These are phyloP conservation scores for Solanum pennellii DNA, from an alignment of 257 asterid species.

Conservation along the genomic window DNA sequence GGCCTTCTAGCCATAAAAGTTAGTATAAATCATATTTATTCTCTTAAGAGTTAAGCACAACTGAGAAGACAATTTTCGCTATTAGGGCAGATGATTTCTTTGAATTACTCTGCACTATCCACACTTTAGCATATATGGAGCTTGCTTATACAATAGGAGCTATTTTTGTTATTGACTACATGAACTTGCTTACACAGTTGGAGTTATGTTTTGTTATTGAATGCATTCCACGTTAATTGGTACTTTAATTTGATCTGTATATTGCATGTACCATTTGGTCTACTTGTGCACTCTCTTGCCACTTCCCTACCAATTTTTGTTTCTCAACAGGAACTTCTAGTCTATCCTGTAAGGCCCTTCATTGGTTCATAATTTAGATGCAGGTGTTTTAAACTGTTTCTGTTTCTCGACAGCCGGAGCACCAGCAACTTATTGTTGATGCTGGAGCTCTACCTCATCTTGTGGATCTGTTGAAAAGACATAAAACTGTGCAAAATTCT, in stretches of 20 bases:
- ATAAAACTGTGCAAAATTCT: conserved; percentile 40
- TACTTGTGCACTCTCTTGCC: neutral
- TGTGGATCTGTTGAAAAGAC: conserved; percentile 69
- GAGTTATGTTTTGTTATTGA: neutral
- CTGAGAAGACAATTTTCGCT: neutral
- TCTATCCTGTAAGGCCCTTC: neutral
- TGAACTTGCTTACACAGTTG: neutral
- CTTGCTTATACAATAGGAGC: neutral
- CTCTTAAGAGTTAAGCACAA: neutral
- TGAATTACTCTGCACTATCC: neutral
- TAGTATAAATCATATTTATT: conserved; percentile 3
- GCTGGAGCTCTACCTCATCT: conserved; percentile 94
- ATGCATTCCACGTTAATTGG: neutral
- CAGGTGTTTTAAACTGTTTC: neutral
- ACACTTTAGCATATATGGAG: neutral
- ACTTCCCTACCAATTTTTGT: neutral
- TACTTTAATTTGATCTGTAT: neutral
- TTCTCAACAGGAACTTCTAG: neutral
- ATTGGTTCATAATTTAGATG: neutral
- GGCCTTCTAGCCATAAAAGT: conserved; percentile 97
- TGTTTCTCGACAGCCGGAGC: conserved; percentile 71
- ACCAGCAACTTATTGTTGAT: conserved; percentile 90
- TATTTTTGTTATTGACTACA: neutral
- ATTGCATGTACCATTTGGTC: neutral
- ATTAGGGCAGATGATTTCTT: neutral